Evolutionary conservation across 208 protist genomes (phyloP), one percentile per base, ranked within the genome.

Genomic region (Angomonas ambiguus): DNA sequence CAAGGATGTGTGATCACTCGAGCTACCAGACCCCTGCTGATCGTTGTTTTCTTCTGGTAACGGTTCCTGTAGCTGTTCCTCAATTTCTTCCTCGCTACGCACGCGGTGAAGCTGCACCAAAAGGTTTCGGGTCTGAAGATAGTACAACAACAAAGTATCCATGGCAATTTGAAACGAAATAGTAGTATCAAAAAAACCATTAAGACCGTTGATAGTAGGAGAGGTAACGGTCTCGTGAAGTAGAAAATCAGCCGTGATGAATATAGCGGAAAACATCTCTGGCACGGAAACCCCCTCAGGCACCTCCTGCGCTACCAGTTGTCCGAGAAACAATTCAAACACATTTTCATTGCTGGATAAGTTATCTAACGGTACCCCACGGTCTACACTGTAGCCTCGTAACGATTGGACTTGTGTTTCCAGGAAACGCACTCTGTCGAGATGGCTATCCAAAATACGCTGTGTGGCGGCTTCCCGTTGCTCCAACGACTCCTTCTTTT

Each of bases 261-360:
- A 96, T 34, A 96, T 64, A 34, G 67, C 61, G 16, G 72, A 64
- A 57, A 86, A 87, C 55, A 69, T 57, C 20, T 82, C 76, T 30
- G 76, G 76, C 20, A 81, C 75, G 22, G 69, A 62, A 1, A 86
- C 59, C 22, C 74, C 79, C 22, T 6, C 49, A 10, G 86, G 83
- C 20, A 79, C 80, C 53, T 87, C 81, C 2, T 80, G 79, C 1
- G 84, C 82, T 0, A 96, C 74, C 13, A 96, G 77, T 65, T 96
- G 91, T 24, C 91, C 91, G 22, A 96, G 64, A 51, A 94, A 96
- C n/a, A 96, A 78, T 77, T 96, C 88, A 45, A 96, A 85, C 25
- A 93, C 87, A 30, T 87, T 96, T 53, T 94, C 88, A 8, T 68
- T 76, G 32, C 62, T 57, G 3, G 42, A 74, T 35, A 94, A 32